Conservation (phyloP, 163 green algal genomes). For the Dunaliella salina region DNA sequence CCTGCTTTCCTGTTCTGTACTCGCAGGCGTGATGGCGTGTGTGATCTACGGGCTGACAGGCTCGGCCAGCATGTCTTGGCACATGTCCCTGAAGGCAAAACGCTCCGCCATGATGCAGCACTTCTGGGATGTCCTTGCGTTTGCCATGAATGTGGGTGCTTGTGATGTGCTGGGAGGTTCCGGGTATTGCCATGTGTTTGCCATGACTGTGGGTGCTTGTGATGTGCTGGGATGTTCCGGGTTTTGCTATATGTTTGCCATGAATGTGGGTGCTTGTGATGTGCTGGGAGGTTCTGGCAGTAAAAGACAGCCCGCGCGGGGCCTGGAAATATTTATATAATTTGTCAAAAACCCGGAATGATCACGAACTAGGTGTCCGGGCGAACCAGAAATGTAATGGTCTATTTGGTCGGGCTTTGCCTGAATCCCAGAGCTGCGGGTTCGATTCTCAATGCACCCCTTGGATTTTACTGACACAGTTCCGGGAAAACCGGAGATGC, state of each 20-base stretch:
- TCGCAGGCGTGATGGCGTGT: conserved; percentile 26
- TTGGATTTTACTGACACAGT: too few species aligned
- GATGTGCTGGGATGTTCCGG: conserved; percentile 70
- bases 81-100: conserved; percentile 21
- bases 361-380: too few species aligned
- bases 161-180: not conserved
- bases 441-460: too few species aligned
- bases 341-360: too few species aligned
- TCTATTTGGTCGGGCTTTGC: too few species aligned
- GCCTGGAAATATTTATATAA: too few species aligned
- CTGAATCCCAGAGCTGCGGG: too few species aligned
- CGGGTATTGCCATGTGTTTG: not conserved
- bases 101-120: conserved; percentile 33
- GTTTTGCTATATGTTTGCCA: conserved; percentile 10
- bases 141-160: conserved; percentile 13
- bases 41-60: conserved; percentile 85
- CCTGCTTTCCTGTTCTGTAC: too few species aligned
- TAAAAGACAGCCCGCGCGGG: too few species aligned
- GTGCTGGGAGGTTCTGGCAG: too few species aligned
- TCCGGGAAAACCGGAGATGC: too few species aligned
- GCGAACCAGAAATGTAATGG: too few species aligned
- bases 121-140: conserved; percentile 71
- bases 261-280: conserved; percentile 10
- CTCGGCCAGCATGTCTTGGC: conserved; percentile 59
- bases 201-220: not conserved